Base-by-base conservation (phyloP, 2,329 filamentous ascomycete species). In the Cordyceps cicadae region DNA sequence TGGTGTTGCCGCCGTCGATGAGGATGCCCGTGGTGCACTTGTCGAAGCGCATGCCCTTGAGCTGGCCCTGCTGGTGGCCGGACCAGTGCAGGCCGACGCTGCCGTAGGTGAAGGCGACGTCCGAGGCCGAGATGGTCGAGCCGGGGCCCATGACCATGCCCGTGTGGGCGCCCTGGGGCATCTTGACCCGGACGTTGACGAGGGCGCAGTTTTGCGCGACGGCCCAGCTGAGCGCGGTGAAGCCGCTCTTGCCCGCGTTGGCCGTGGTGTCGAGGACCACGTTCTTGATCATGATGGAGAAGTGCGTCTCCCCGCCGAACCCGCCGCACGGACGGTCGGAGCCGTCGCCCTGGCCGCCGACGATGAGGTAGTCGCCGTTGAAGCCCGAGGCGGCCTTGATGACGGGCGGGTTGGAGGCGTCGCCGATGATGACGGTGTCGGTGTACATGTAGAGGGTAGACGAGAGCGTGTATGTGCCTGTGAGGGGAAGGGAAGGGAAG, bases 401-500 rank as follows among this genome's bases (percentile, higher is more conserved):
- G 0, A 85, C 86, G 0, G 91, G 90, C 11, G 85, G 74, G 64
- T 81, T 78, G 67, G 82, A 70, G 50, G 87, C 86, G 74, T 96
- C 90, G 61, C 91, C 91, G 34, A 95, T 81, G 62, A 95, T 83
- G 72, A 94, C 89, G 4, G 90, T 93, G 76, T 94, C 64, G 11
- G 64, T 65, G 55, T 61, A 43, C 51, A 64, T 58, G 45, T 45
- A 62, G 2, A 64, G 58, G 15, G 64, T 63, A 19, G 54, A 62
- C 4, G 60, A 62, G 17, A 65, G 26, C 17, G 63, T 64, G 29
- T 64, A 65, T 19, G 62, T 64, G 32, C 63, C 64, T 65, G 29
- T 24, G 24, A 4, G n/a, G n/a, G n/a, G n/a, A n/a, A n/a, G n/a
- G n/a, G n/a, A n/a, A n/a, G n/a, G n/a, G n/a, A n/a, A n/a, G n/a